Conservation (phyloP, 2,329 filamentous ascomycete genomes). For the Colletotrichum tropicicola region DNA sequence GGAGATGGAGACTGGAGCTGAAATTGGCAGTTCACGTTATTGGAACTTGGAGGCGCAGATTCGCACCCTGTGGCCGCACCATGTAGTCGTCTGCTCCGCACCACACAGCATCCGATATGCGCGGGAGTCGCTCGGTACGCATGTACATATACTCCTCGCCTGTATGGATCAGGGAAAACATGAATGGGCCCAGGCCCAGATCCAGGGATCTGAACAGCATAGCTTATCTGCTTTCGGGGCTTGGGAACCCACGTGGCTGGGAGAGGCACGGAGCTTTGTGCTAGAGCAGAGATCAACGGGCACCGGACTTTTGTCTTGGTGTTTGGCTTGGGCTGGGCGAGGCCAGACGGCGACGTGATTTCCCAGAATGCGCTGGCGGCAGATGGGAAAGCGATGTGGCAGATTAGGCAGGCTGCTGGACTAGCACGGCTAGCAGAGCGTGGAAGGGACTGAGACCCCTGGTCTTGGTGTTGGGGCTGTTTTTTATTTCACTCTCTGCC, state of each 20-base stretch:
- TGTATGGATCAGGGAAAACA: conserved; percentile 3
- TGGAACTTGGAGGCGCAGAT: not conserved
- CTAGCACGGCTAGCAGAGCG: not conserved
- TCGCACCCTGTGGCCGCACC: not conserved
- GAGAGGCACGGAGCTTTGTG: conserved; percentile 25
- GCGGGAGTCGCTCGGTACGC: too few relatives aligned
- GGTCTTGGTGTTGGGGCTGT: not conserved
- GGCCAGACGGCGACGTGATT: conserved; percentile 7
- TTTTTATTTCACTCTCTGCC: not conserved
- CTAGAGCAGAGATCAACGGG: conserved; percentile 24
- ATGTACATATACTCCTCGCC: not conserved
- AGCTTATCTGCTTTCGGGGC: conserved; percentile 24
- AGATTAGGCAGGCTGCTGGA: not conserved
- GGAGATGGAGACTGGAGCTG: not conserved
- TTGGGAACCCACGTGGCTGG: conserved; percentile 20
- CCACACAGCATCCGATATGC: not conserved
- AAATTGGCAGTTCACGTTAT: not conserved
- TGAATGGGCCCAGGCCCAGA: conserved; percentile 6
- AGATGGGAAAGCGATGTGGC: conserved; percentile 6
- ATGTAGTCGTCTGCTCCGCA: not conserved
- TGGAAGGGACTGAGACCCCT: not conserved
- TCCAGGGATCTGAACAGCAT: conserved; percentile 24
- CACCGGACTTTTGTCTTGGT: conserved; percentile 20
- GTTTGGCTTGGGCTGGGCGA: conserved; percentile 10
- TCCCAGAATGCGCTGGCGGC: conserved; percentile 9